Conservation (phyloP, 1,284 basidiomycete species). For the Fomitopsis betulina region DNA sequence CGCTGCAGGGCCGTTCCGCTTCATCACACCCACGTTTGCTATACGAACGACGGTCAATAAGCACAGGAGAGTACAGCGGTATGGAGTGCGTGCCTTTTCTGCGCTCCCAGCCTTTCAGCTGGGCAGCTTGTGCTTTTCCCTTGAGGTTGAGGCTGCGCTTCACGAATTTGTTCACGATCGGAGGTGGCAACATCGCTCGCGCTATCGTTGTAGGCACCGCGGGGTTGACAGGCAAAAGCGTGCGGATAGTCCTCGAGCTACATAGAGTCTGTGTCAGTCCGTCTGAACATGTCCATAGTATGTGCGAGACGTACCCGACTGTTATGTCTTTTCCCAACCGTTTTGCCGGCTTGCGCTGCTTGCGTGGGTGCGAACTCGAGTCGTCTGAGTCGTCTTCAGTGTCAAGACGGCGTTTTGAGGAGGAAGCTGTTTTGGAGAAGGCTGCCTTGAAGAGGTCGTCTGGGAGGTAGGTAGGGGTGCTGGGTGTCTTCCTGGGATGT, state of each 20-base stretch:
- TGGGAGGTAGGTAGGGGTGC: slow-evolving; percentile 24
- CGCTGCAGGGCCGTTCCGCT: slow-evolving; percentile 26
- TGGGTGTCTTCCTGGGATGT: neutral
- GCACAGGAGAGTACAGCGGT: neutral
- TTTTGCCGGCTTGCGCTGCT: slow-evolving; percentile 22
- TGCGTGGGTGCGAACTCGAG: slow-evolving; percentile 7
- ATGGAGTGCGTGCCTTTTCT: slow-evolving; percentile 23
- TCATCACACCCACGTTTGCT: slow-evolving; percentile 29
- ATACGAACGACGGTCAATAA: neutral
- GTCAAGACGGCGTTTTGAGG: slow-evolving; percentile 10
- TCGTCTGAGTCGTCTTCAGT: slow-evolving; percentile 6
- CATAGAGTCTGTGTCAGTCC: neutral
- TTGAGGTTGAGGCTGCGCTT: slow-evolving; percentile 25
- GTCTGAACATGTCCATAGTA: neutral
- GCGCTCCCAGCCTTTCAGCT: slow-evolving; percentile 29
- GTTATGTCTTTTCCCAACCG: slow-evolving; percentile 25
- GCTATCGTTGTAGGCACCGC: slow-evolving; percentile 10
- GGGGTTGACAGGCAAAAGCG: slow-evolving; percentile 17
- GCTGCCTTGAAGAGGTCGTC: slow-evolving; percentile 32
- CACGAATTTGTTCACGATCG: slow-evolving; percentile 23
- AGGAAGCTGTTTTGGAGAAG: slow-evolving; percentile 15
- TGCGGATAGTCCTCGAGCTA: slow-evolving; percentile 30
- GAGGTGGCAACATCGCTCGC: slow-evolving; percentile 20
- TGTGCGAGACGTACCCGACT: slow-evolving; percentile 23
- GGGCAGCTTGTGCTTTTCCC: slow-evolving; percentile 14